A percentile compares a stretch with the other conserved stretches of the same genome.
These are phyloP conservation scores for Boletus smithii DNA, from an alignment of 1,284 basidiomycete species.

Conservation along the genomic window DNA sequence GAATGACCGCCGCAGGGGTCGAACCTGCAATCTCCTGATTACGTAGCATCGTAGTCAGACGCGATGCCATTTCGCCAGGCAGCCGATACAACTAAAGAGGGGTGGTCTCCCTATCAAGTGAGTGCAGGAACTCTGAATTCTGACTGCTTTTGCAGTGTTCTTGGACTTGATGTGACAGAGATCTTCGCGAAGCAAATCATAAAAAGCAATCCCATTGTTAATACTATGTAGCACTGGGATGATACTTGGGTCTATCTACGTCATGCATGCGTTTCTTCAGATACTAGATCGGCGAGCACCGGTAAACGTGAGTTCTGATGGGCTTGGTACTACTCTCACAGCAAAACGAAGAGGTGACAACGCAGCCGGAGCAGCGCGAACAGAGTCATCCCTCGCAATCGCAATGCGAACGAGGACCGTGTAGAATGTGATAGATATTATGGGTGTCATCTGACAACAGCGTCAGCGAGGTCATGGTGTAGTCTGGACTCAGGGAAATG, in stretches of 20 bases:
- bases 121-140: no score
- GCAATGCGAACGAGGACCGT: constrained; percentile 21
- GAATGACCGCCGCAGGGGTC: constrained; percentile 34
- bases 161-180: no score
- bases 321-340: constrained; percentile 2
- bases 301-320: constrained; percentile 1
- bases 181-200: no score
- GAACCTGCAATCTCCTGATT: constrained; percentile 75
- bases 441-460: constrained; percentile 14
- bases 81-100: constrained; percentile 35
- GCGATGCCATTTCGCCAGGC: constrained; percentile 67
- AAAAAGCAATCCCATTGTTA: no score
- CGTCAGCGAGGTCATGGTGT: background rate
- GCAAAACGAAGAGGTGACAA: constrained; percentile 23
- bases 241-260: no score
- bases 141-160: no score
- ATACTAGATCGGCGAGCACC: constrained; percentile 18
- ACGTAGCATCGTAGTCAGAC: constrained; percentile 52
- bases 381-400: constrained; percentile 11
- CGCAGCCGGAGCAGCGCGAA: background rate
- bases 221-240: no score
- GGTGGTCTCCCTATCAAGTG: no score
- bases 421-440: constrained; percentile 26
- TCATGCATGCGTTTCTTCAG: no score
- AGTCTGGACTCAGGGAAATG: background rate